Percentiles rank a stretch among this genome's conserved stretches.
phyloP scores from a whole-genome alignment of 1,139 yeast genomes.

The Saccharomyces hybrid region DNA sequence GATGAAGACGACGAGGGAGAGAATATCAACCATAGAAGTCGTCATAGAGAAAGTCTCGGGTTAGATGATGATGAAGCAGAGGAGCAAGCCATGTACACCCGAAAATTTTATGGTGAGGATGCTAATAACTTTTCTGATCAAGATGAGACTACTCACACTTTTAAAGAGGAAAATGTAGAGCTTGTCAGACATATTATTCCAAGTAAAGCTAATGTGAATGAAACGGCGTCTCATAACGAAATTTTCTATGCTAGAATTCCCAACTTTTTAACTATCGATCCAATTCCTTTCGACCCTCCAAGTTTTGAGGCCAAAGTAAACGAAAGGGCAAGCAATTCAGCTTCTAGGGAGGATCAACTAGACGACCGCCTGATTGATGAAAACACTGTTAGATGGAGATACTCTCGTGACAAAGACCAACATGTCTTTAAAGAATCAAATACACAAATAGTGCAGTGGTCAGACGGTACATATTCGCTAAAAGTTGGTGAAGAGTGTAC shows the following conservation, averaged over 20 bases:
- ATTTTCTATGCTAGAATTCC: constrained; percentile 66
- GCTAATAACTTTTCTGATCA: constrained; percentile 32
- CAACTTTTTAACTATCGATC: constrained; percentile 70
- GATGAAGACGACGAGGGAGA: constrained; percentile 21
- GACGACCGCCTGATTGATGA: constrained; percentile 56
- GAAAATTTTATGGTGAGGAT: constrained; percentile 31
- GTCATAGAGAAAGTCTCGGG: constrained; percentile 13
- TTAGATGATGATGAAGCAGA: constrained; percentile 28
- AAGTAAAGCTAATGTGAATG: constrained; percentile 38
- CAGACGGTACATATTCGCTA: constrained; percentile 79
- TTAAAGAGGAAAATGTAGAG: constrained; percentile 51
- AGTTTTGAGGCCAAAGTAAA: constrained; percentile 44
- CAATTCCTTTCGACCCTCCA: constrained; percentile 79
- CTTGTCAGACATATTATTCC: constrained; percentile 59
- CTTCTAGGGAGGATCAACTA: constrained; percentile 39
- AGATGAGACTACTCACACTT: constrained; percentile 36
- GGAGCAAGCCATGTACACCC: constrained; percentile 30
- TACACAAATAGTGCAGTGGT: constrained; percentile 88
- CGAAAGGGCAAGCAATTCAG: constrained; percentile 31
- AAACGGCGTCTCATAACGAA: constrained; percentile 32
- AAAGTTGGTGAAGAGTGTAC: constrained; percentile 84
- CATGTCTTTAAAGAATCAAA: constrained; percentile 76
- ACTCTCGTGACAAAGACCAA: constrained; percentile 54
- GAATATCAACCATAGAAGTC: constrained; percentile 12
- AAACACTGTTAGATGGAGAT: constrained; percentile 90